Conservation (phyloP, 2,329 filamentous ascomycete species). For the Arthrobotrys sinensis region DNA sequence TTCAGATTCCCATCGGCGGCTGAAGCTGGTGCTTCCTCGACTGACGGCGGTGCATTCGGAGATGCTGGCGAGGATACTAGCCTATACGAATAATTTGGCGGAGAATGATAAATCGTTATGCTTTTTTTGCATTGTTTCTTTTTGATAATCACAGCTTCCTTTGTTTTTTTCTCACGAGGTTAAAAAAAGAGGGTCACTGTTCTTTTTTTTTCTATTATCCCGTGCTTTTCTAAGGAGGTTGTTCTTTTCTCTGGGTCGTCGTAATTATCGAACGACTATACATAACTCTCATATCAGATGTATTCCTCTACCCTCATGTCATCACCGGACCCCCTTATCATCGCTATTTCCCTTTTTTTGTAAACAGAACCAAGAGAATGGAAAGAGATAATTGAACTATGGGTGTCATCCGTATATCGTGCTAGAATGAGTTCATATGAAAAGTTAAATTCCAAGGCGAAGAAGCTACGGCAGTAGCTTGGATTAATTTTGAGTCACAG, state of each 20-base stretch:
- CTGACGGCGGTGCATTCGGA: constrained; percentile 76
- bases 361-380: constrained; percentile 31
- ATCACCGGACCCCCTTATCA: constrained; percentile 6
- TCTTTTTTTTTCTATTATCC: constrained; percentile 45
- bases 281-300: constrained; percentile 19
- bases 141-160: constrained; percentile 59
- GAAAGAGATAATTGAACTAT: constrained; percentile 25
- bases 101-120: constrained; percentile 14
- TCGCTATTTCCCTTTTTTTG: constrained; percentile 1
- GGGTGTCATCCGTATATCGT: not conserved
- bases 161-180: constrained; percentile 61
- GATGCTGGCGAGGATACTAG: constrained; percentile 94
- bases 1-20: constrained; percentile 90
- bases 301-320: constrained; percentile 29
- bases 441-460: no score
- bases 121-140: constrained; percentile 55
- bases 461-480: no score
- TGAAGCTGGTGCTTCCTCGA: constrained; percentile 71
- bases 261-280: constrained; percentile 1
- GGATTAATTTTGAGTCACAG: not conserved
- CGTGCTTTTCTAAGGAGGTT: not conserved
- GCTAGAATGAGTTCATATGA: no score
- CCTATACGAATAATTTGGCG: constrained; percentile 84
- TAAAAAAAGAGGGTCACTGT: constrained; percentile 62
- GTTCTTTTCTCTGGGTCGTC: not conserved